Evolutionary conservation across 768 basidiomycete species (phyloP), one percentile per base, ranked within the genome.

Genomic region (Pholiota conissans): DNA sequence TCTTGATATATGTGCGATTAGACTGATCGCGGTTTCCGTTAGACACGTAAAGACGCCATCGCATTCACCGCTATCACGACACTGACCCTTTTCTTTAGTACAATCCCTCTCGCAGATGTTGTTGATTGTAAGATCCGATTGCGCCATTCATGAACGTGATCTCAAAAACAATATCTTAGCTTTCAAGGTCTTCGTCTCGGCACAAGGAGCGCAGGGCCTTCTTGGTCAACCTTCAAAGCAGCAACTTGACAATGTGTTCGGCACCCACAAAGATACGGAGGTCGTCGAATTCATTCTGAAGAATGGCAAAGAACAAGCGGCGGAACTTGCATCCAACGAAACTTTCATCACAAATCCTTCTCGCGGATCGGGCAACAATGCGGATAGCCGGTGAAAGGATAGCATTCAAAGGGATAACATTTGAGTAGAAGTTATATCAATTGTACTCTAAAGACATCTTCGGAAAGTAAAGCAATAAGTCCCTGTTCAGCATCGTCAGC

Each of bases 151-250:
- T 10, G 11, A 5, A 37, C 14, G 28, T 27, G 20, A 51, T 52
- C 8, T 26, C 22, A 27, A 29, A 8, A 20, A 5, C 14, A 54
- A 45, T 55, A 16, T 16, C 13, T 14, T 61, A 91, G 91, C 90
- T 3, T 94, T 89, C 76, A 65, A 79, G 32, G 76, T 95, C 56
- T 89, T 87, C 71, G 75, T 81, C 68, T 87, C 91, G 18, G 71
- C 72, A 22, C 90, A 92, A 70, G 93, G 92, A 11, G 71, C 80
- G 4, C 91, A 94, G 72, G 93, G 92, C n/a, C 69, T 85, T 52
- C 80, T 92, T 34, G 83, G 85, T 26, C 77, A 79, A 52, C 79
- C 90, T 10, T 93, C 91, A n/a, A 85, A 89, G 49, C 93, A 95
- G 68, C 86, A 92, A 65, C 84, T 95, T 55, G 90, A 93, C 40